Conservation (phyloP, 371 early-diverging fungal genomes). For the Umbelopsis sp. region DNA sequence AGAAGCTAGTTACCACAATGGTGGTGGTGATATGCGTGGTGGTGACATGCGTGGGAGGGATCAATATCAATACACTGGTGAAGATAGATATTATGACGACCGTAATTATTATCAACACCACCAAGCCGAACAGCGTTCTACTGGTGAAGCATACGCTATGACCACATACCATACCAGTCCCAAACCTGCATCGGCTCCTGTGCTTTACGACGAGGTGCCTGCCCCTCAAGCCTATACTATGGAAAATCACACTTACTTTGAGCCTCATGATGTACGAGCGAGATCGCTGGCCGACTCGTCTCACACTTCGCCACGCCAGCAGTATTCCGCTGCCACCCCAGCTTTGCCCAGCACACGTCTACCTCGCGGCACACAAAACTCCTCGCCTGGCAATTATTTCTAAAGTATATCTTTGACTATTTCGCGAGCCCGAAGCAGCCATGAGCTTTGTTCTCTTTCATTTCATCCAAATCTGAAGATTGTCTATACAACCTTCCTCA, state of each 20-base stretch:
- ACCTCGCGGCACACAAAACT: not conserved
- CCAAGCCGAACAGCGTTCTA: not conserved
- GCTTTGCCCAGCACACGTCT: not conserved
- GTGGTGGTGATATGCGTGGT: not conserved
- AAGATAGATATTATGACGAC: slow-evolving; percentile 4
- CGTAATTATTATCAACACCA: not conserved
- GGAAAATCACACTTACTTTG: slow-evolving; percentile 10
- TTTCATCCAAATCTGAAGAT: no score
- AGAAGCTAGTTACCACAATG: not conserved
- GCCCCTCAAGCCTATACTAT: slow-evolving; percentile 12
- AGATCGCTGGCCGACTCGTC: slow-evolving; percentile 19
- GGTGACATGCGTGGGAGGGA: not conserved
- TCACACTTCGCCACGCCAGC: not conserved
- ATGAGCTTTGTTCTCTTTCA: no score
- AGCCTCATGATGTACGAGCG: slow-evolving; percentile 3
- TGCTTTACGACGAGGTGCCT: slow-evolving; percentile 16
- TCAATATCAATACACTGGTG: not conserved
- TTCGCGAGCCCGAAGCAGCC: not conserved
- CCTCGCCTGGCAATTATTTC: not conserved
- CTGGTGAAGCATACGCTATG: slow-evolving; percentile 9
- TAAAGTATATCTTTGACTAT: not conserved
- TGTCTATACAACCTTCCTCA: no score
- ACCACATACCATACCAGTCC: slow-evolving; percentile 5
- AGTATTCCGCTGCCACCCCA: not conserved
- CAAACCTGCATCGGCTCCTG: not conserved